A percentile compares a stretch with the other conserved stretches of the same genome.
Conservation (phyloP, 176 grass and related monocot species). For the Tuctoria greenei region DNA sequence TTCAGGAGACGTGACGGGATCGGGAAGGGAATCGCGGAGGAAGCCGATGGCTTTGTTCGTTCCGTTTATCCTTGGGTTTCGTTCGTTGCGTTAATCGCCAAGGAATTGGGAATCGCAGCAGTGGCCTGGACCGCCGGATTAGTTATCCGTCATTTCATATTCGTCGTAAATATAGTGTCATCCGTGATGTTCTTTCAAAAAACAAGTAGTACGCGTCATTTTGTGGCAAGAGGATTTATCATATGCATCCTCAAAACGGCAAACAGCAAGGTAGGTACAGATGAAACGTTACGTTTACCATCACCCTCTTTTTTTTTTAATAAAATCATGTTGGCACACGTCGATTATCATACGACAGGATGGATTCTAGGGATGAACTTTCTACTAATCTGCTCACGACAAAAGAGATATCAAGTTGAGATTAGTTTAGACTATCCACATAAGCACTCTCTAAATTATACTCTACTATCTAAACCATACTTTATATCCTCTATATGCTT, state of each 20-base stretch:
- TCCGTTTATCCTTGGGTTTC: conserved; percentile 48
- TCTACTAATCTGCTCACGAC: neutral
- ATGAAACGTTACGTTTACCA: neutral
- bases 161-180: neutral
- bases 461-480: no score
- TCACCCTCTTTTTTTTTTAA: neutral
- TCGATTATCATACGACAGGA: neutral
- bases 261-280: neutral
- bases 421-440: no score
- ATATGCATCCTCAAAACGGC: neutral
- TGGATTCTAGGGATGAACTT: neutral
- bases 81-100: conserved; percentile 27
- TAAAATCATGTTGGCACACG: neutral
- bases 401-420: neutral
- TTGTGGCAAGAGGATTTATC: neutral
- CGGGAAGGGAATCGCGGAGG: conserved; percentile 36
- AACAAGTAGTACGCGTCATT: neutral
- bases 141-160: neutral
- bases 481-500: no score
- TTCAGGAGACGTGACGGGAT: conserved; percentile 54
- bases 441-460: no score
- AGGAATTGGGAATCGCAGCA: conserved; percentile 36
- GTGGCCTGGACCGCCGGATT: neutral
- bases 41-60: conserved; percentile 39
- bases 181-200: neutral